Percentiles rank a stretch among this genome's conserved stretches.
These are phyloP conservation scores for Phytophthora colocasiae DNA, from an alignment of 352 stramenopile species.

Conservation along the genomic window DNA sequence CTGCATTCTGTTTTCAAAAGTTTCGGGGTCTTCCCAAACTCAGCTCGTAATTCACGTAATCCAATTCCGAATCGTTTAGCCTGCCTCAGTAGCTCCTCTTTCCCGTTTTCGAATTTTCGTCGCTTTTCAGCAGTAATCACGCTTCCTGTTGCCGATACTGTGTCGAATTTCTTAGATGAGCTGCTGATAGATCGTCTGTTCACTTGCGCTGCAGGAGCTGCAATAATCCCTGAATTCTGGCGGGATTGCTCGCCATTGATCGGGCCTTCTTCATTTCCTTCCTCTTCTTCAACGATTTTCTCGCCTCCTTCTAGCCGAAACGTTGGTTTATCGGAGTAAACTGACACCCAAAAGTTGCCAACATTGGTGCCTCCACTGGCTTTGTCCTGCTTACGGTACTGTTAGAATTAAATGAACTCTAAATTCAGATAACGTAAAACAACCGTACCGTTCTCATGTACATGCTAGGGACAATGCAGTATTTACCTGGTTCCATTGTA, in stretches of 20 bases:
- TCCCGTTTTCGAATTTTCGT: slow-evolving; percentile 72
- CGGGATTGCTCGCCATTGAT: slow-evolving; percentile 6
- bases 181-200: slow-evolving; percentile 25
- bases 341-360: slow-evolving; percentile 83
- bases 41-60: slow-evolving; percentile 65
- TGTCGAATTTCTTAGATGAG: slow-evolving; percentile 43
- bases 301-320: slow-evolving; percentile 81
- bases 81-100: slow-evolving; percentile 72
- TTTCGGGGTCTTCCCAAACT: slow-evolving; percentile 64
- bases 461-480: slow-evolving; percentile 89
- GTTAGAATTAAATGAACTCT: slow-evolving; percentile 1
- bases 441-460: slow-evolving; percentile 82
- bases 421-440: neutral
- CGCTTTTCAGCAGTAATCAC: slow-evolving; percentile 50
- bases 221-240: slow-evolving; percentile 2
- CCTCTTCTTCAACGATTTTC: slow-evolving; percentile 82
- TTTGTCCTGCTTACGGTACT: slow-evolving; percentile 58
- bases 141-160: slow-evolving; percentile 39
- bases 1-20: slow-evolving; percentile 67
- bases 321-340: slow-evolving; percentile 74
- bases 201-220: neutral
- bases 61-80: slow-evolving; percentile 74
- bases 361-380: slow-evolving; percentile 77
- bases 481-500: slow-evolving; percentile 73
- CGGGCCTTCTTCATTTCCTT: slow-evolving; percentile 55